Evolutionary conservation across 306 rosid genomes (phyloP).

Genomic region (Ormosia emarginata): DNA sequence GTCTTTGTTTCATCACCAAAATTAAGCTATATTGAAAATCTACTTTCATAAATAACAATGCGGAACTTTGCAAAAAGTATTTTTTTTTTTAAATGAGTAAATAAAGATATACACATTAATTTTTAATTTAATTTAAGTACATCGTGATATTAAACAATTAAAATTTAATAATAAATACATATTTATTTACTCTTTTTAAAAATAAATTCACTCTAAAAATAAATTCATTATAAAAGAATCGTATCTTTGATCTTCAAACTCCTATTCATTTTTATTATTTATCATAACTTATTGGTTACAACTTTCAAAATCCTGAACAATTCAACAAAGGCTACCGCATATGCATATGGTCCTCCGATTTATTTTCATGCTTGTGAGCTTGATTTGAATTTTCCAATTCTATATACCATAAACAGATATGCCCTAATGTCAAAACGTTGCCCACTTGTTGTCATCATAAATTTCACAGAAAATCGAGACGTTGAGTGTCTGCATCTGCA

Average conservation of each 20-base stretch:
- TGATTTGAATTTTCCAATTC: background rate
- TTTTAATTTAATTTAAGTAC: too few relatives aligned
- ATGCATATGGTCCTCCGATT: background rate
- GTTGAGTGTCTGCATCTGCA: slow-evolving; percentile 11
- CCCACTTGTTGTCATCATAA: slow-evolving; percentile 6
- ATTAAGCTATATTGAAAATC: too few relatives aligned
- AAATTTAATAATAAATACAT: too few relatives aligned
- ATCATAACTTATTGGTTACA: background rate
- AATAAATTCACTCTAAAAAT: too few relatives aligned
- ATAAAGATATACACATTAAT: too few relatives aligned
- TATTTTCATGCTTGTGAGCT: background rate
- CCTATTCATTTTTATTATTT: background rate
- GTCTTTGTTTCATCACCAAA: too few relatives aligned
- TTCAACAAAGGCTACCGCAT: background rate
- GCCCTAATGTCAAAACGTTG: background rate
- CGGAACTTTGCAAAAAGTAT: background rate
- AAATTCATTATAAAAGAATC: too few relatives aligned
- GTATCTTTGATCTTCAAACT: background rate
- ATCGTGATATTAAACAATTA: too few relatives aligned
- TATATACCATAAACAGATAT: slow-evolving; percentile 17
- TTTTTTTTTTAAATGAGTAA: too few relatives aligned
- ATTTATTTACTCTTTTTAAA: too few relatives aligned
- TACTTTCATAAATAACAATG: too few relatives aligned
- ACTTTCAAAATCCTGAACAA: background rate
- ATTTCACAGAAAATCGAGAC: slow-evolving; percentile 20